These are phyloP conservation scores for Acorus gramineus DNA, from an alignment of 106 monocot genomes.

Conservation along the genomic window DNA sequence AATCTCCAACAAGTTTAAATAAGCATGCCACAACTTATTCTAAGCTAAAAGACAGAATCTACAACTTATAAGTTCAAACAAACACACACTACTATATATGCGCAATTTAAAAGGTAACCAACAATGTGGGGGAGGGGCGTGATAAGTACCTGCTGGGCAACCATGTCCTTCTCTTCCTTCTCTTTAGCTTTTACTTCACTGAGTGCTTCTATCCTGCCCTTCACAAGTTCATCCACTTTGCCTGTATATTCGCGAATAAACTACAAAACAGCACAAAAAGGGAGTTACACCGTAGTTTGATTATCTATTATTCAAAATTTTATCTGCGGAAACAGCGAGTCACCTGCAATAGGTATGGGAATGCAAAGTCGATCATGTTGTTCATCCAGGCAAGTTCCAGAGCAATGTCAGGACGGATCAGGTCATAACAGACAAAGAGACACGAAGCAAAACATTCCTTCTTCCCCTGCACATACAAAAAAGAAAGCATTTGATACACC, in stretches of 20 bases:
- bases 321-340: not conserved
- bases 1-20: no score
- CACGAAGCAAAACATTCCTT: slow-evolving; percentile 99
- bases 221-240: slow-evolving; percentile 90
- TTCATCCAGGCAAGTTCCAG: slow-evolving; percentile 98
- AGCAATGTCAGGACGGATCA: slow-evolving; percentile 86
- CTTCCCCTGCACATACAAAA: slow-evolving; percentile 67
- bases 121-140: not conserved
- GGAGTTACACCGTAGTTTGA: no score
- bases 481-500: slow-evolving; percentile 2
- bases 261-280: slow-evolving; percentile 27
- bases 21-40: no score
- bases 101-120: no score
- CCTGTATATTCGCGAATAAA: slow-evolving; percentile 90
- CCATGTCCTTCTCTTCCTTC: slow-evolving; percentile 90
- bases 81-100: no score
- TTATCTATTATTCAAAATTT: no score
- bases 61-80: no score
- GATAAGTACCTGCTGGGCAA: slow-evolving; percentile 76
- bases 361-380: slow-evolving; percentile 91
- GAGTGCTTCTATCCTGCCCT: slow-evolving; percentile 73
- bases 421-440: slow-evolving; percentile 92
- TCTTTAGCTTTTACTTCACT: slow-evolving; percentile 87
- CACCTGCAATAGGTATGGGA: slow-evolving; percentile 95
- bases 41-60: no score